A percentile compares a stretch with the other conserved stretches of the same genome.
Conservation (phyloP, 805 yeast species). For the Lipomyces chichibuensis region DNA sequence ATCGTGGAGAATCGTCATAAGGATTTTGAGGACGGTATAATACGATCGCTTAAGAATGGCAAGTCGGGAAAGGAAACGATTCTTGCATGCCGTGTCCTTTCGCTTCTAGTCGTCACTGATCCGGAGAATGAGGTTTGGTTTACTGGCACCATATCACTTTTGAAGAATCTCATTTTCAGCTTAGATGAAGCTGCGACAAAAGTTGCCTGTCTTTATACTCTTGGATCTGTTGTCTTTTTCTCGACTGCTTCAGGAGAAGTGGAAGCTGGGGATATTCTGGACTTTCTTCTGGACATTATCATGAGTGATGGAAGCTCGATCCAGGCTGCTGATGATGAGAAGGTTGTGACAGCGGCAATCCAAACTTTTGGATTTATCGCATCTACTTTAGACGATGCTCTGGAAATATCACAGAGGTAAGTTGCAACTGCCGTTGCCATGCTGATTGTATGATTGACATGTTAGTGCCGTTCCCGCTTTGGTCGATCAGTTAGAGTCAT, state of each 20-base stretch:
- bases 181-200: slow-evolving; percentile 14
- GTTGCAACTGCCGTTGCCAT: background rate
- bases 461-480: slow-evolving; percentile 29
- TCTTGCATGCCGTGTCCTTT: slow-evolving; percentile 22
- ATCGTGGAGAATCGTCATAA: slow-evolving; percentile 24
- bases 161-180: slow-evolving; percentile 13
- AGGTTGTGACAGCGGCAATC: slow-evolving; percentile 33
- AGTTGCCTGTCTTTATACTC: slow-evolving; percentile 25
- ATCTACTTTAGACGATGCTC: slow-evolving; percentile 25
- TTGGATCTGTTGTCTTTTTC: slow-evolving; percentile 25
- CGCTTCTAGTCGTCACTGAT: slow-evolving; percentile 31
- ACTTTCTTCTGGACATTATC: slow-evolving; percentile 29
- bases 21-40: slow-evolving; percentile 28
- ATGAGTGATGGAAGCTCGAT: slow-evolving; percentile 34
- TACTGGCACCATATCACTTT: slow-evolving; percentile 4
- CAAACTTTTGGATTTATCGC: slow-evolving; percentile 30
- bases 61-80: slow-evolving; percentile 21
- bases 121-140: slow-evolving; percentile 25
- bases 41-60: slow-evolving; percentile 17
- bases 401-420: slow-evolving; percentile 24
- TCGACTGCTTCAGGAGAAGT: slow-evolving; percentile 17
- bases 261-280: slow-evolving; percentile 17
- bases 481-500: slow-evolving; percentile 37
- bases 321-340: slow-evolving; percentile 35
- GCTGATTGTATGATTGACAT: background rate